Evolutionary conservation across 371 early-diverging fungal species (phyloP), one percentile per base, ranked within the genome.

Genomic region (Thermomucor indicae-seudaticae): DNA sequence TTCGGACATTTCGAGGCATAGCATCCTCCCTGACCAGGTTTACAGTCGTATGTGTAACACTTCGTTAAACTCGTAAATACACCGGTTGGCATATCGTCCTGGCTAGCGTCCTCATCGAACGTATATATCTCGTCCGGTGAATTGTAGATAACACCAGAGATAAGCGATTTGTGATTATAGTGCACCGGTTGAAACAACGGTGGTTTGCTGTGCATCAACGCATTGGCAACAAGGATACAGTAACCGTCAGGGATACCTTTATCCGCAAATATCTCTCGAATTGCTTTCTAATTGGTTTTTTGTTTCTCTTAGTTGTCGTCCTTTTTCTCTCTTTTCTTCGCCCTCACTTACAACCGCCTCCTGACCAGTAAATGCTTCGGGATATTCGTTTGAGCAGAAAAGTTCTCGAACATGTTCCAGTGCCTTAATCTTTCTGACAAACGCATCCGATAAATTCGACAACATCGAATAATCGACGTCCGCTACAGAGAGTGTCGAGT

Each of bases 1-100:
- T 72, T 75, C 4, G 76, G 72, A 45, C 76, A 75, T 16, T 40
- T 22, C 2, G 70, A 64, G 2, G 70, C 58, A 44, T 75, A 75
- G 19, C 76, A 75, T 0, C 68, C 76, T 4, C 65, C 62, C 48
- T 59, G 34, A 5, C 50, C 64, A 17, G 70, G 67, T 8, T 34
- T 37, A 51, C 76, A 75, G n/a, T 49, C 44, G 23, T 45, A 43
- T 0, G 58, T 43, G 47, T 75, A 75, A 28, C 76, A 75, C 22
- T 57, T 48, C 0, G 65, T 56, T 10, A 75, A 43, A 1, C 51
- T 29, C 2, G 68, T 67, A 16, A 65, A 54, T 0, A 75, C 49
- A 25, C 76, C 76, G 1, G 43, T 28, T 1, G 72, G 68, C 3
- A 65, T 43, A 25, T 65, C 60, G 5, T 55, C 47, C 6, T 59